Conservation (phyloP, 768 basidiomycete genomes). For the Russula vinacea region DNA sequence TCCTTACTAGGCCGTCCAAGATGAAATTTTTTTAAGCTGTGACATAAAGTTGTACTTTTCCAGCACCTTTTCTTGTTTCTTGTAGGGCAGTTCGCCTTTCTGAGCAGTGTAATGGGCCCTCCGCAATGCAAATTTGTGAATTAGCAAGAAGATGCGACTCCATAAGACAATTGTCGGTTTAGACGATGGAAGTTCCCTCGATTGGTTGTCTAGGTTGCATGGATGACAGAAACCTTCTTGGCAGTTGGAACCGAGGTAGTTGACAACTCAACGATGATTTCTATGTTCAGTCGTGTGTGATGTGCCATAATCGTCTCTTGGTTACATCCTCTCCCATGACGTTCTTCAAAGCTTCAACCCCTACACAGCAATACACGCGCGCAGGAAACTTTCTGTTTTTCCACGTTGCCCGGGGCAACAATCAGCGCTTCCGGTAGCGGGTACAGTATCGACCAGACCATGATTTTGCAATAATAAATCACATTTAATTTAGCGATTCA, state of each 20-base stretch:
- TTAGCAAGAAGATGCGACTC: background rate
- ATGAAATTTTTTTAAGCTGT: constrained; percentile 19
- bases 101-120: background rate
- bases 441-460: constrained; percentile 53
- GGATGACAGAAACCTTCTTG: background rate
- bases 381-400: constrained; percentile 84
- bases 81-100: background rate
- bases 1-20: constrained; percentile 20
- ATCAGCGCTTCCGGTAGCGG: constrained; percentile 89
- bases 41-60: background rate
- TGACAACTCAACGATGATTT: constrained; percentile 45
- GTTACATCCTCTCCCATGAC: constrained; percentile 57
- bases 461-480: too few species aligned
- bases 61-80: background rate
- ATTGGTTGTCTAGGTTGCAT: too few species aligned
- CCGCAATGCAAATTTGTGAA: background rate
- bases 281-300: constrained; percentile 81
- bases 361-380: constrained; percentile 92
- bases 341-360: constrained; percentile 74
- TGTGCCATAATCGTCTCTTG: constrained; percentile 73
- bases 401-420: constrained; percentile 75
- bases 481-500: too few species aligned
- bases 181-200: background rate
- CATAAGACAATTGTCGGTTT: background rate
- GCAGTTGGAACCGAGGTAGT: background rate